Conservation (phyloP, 768 basidiomycete species). For the Lentinula lateritia region DNA sequence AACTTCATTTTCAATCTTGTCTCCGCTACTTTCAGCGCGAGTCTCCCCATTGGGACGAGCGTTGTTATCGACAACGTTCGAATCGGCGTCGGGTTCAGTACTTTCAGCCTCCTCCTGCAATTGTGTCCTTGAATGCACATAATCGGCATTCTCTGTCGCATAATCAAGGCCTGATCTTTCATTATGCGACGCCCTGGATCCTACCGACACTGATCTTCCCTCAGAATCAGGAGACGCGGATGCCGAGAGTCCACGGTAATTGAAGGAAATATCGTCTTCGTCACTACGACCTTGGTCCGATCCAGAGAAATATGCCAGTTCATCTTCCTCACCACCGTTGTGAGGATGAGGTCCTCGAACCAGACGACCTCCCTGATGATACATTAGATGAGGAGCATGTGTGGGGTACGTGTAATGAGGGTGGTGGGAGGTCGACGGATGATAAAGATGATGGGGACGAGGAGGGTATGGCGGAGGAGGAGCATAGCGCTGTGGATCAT, state of each 20-base stretch:
- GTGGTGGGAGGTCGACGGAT: background rate
- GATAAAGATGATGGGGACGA: background rate
- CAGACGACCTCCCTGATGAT: background rate
- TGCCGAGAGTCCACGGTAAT: background rate
- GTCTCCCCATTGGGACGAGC: background rate
- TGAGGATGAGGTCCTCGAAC: background rate
- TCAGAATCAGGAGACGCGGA: background rate
- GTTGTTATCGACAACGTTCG: background rate
- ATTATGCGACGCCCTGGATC: background rate
- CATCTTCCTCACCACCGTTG: background rate
- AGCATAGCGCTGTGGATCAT: background rate
- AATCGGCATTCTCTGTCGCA: background rate
- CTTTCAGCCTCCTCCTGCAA: background rate
- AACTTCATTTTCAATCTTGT: background rate
- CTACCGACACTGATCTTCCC: background rate
- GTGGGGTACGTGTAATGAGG: background rate
- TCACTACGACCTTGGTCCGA: background rate
- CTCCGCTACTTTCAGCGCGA: background rate
- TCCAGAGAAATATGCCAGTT: background rate
- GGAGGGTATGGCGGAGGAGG: slow-evolving; percentile 1
- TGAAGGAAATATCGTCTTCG: background rate
- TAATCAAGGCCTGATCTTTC: background rate
- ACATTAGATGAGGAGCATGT: background rate
- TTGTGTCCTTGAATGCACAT: background rate
- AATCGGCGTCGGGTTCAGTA: background rate